These are phyloP conservation scores for Globisporangium megalacanthum DNA, from an alignment of 352 stramenopile species.

Conservation along the genomic window DNA sequence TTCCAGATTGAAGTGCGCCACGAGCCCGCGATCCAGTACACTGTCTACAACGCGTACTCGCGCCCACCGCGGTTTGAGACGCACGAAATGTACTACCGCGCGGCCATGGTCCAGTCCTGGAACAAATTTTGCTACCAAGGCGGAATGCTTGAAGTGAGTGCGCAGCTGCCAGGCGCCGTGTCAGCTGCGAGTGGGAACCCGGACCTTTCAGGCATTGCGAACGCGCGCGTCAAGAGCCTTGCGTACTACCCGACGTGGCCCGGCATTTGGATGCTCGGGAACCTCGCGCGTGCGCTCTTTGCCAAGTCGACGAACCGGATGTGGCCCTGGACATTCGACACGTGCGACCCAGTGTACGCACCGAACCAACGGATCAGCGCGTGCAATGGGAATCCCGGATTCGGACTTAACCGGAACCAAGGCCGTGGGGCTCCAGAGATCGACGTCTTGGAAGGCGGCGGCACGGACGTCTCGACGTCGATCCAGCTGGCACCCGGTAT, in stretches of 20 bases:
- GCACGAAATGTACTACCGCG: slow-evolving; percentile 24
- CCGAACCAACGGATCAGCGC: slow-evolving; percentile 78
- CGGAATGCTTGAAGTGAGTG: slow-evolving; percentile 89
- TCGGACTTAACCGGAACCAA: slow-evolving; percentile 83
- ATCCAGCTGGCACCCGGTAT: slow-evolving; percentile 70
- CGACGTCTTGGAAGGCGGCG: slow-evolving; percentile 91
- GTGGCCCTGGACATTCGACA: slow-evolving; percentile 95
- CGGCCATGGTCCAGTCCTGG: slow-evolving; percentile 91
- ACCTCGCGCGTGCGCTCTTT: slow-evolving; percentile 94
- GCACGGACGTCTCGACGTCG: slow-evolving; percentile 58
- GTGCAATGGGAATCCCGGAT: slow-evolving; percentile 89
- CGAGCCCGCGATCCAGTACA: slow-evolving; percentile 32
- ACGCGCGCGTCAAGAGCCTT: slow-evolving; percentile 29
- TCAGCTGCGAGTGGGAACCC: slow-evolving; percentile 55
- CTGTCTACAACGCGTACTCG: slow-evolving; percentile 72
- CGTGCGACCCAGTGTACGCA: slow-evolving; percentile 72
- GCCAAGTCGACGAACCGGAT: slow-evolving; percentile 90
- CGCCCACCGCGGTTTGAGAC: slow-evolving; percentile 46
- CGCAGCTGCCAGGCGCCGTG: slow-evolving; percentile 84
- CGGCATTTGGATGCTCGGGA: slow-evolving; percentile 94
- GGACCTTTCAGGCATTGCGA: slow-evolving; percentile 10
- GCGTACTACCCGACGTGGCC: slow-evolving; percentile 86
- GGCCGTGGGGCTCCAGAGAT: slow-evolving; percentile 94
- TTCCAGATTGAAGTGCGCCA: slow-evolving; percentile 35
- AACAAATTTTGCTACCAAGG: slow-evolving; percentile 96